Percentiles rank a stretch among this genome's conserved stretches.
These are phyloP conservation scores for Backusella australiensis DNA, from an alignment of 192 early-diverging fungal genomes.

Conservation along the genomic window DNA sequence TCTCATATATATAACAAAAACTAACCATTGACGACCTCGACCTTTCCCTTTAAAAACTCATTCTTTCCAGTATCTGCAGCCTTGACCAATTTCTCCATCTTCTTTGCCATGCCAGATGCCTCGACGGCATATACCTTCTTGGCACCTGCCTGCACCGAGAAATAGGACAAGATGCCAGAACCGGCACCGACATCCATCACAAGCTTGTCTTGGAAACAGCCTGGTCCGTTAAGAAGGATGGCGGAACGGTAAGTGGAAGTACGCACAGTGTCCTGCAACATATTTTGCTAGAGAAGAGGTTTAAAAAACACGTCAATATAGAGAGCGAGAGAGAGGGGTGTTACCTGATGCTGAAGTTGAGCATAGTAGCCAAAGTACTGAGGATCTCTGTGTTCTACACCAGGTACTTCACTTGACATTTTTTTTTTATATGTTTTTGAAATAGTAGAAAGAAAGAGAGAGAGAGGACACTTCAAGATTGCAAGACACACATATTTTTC, in stretches of 20 bases:
- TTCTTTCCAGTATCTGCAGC: slow-evolving; percentile 61
- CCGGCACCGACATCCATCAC: slow-evolving; percentile 96
- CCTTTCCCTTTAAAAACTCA: slow-evolving; percentile 70
- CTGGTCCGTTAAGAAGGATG: slow-evolving; percentile 75
- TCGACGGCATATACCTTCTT: slow-evolving; percentile 93
- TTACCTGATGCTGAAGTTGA: slow-evolving; percentile 74
- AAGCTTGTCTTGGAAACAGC: slow-evolving; percentile 74
- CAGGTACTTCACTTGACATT: slow-evolving; percentile 35
- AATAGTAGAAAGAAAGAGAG: neutral
- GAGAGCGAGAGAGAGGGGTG: neutral
- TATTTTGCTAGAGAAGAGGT: slow-evolving; percentile 76
- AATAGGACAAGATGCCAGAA: slow-evolving; percentile 93
- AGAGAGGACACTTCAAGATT: neutral
- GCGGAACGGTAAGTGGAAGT: slow-evolving; percentile 95
- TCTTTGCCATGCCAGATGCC: slow-evolving; percentile 91
- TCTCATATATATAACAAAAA: neutral
- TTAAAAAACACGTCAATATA: neutral
- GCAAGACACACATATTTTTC: neutral
- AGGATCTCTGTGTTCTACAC: slow-evolving; percentile 60
- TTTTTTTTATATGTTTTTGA: neutral
- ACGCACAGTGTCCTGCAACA: slow-evolving; percentile 93
- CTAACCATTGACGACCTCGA: slow-evolving; percentile 80
- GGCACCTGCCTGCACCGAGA: slow-evolving; percentile 94
- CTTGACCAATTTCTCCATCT: slow-evolving; percentile 81
- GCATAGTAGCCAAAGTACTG: slow-evolving; percentile 85